Evolutionary conservation across 2,329 filamentous ascomycete genomes (phyloP).

Genomic region (Phialophora chinensis): DNA sequence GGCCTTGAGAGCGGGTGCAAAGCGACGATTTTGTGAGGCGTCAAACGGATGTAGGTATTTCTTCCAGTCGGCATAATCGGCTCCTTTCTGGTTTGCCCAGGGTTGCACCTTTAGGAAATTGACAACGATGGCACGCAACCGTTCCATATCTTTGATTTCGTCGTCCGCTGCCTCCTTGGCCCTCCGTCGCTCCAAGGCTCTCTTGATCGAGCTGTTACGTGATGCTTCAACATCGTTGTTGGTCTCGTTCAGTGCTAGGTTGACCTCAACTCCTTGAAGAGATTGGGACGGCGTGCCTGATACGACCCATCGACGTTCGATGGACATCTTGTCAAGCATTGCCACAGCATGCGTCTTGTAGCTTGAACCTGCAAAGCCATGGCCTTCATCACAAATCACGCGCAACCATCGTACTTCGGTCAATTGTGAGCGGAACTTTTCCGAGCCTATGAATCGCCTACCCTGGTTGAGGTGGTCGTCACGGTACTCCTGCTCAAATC

Average conservation of each 20-base stretch:
- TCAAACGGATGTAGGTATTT: constrained; percentile 72
- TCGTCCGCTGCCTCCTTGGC: constrained; percentile 53
- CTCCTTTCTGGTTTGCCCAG: constrained; percentile 70
- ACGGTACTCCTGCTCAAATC: constrained; percentile 72
- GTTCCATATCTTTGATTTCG: constrained; percentile 69
- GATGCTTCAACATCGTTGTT: constrained; percentile 26
- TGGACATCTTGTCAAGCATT: constrained; percentile 59
- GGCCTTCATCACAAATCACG: constrained; percentile 90
- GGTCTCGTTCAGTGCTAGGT: constrained; percentile 54
- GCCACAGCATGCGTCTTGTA: constrained; percentile 64
- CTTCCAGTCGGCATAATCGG: constrained; percentile 72
- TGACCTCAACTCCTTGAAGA: constrained; percentile 75
- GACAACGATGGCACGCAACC: constrained; percentile 68
- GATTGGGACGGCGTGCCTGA: constrained; percentile 88
- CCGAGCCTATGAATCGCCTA: constrained; percentile 52
- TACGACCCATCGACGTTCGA: constrained; percentile 84
- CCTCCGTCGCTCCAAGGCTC: constrained; percentile 35
- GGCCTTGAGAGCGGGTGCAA: constrained; percentile 60
- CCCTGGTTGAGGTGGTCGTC: constrained; percentile 57
- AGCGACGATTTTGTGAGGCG: constrained; percentile 58
- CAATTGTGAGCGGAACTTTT: constrained; percentile 65
- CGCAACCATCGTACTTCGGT: constrained; percentile 80
- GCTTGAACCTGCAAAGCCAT: constrained; percentile 74
- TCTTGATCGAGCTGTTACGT: constrained; percentile 27
- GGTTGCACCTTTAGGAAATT: constrained; percentile 78